Conservation (phyloP, 2,329 filamentous ascomycete genomes). For the Plenodomus biglobosus region DNA sequence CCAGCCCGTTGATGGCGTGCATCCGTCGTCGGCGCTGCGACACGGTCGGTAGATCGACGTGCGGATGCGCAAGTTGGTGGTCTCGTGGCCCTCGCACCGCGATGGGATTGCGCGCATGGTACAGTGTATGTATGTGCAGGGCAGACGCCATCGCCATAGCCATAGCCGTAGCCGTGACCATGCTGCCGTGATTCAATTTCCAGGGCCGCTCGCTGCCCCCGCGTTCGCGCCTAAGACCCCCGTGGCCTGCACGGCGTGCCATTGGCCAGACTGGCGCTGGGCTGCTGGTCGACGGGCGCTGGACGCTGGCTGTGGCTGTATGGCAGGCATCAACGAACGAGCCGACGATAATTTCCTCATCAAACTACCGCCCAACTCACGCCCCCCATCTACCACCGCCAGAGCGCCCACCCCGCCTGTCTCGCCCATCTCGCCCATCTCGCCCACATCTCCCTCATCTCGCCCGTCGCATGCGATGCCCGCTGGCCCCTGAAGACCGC, state of each 20-base stretch:
- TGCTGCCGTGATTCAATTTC: too few species aligned
- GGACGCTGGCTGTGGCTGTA: background rate
- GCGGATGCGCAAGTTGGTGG: too few species aligned
- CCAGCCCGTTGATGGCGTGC: background rate
- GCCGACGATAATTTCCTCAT: conserved; percentile 14
- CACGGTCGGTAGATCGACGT: too few species aligned
- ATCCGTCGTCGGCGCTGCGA: background rate
- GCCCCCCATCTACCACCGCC: conserved; percentile 21
- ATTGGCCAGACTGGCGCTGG: background rate
- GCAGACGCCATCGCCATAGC: background rate
- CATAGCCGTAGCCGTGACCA: too few species aligned
- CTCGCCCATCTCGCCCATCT: conserved; percentile 17
- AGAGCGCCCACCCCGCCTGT: conserved; percentile 8
- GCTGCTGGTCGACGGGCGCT: background rate
- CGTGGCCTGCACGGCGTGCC: background rate
- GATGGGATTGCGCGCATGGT: too few species aligned
- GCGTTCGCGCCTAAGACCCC: background rate
- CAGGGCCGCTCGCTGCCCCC: background rate
- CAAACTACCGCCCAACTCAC: conserved; percentile 11
- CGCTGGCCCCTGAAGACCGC: conserved; percentile 24
- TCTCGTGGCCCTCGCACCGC: too few species aligned
- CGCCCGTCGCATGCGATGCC: conserved; percentile 22
- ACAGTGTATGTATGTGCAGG: too few species aligned
- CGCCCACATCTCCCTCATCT: conserved; percentile 16
- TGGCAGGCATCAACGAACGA: conserved; percentile 8